Percentiles rank a stretch among this genome's conserved stretches.
phyloP scores from a whole-genome alignment of 805 yeast species.

The Sugiyamaella floridensis region DNA sequence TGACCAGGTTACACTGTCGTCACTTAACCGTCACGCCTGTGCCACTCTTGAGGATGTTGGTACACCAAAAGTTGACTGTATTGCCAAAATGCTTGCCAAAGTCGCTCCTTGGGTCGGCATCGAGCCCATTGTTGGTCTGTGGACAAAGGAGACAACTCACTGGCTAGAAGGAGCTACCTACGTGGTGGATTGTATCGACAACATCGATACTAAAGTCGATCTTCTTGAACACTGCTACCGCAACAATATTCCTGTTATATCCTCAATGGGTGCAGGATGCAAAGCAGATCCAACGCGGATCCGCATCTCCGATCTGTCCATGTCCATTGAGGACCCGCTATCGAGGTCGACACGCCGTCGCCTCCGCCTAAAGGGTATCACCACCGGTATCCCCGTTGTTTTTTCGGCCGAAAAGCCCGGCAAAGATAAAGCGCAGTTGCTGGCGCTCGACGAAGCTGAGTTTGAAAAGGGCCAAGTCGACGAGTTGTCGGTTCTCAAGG shows the following conservation, averaged over 20 bases:
- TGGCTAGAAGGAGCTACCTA: slow-evolving; percentile 57
- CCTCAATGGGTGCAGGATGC: slow-evolving; percentile 97
- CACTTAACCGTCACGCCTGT: slow-evolving; percentile 89
- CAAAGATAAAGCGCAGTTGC: slow-evolving; percentile 79
- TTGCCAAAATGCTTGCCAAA: slow-evolving; percentile 56
- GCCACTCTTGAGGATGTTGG: slow-evolving; percentile 93
- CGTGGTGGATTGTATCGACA: slow-evolving; percentile 93
- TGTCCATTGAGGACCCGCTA: slow-evolving; percentile 89
- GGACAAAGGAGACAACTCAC: slow-evolving; percentile 57
- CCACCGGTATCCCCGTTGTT: slow-evolving; percentile 72
- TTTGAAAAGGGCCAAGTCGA: slow-evolving; percentile 75
- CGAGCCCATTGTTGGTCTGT: slow-evolving; percentile 69
- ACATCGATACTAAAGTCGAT: slow-evolving; percentile 94
- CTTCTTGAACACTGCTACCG: slow-evolving; percentile 65
- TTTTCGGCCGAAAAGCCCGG: slow-evolving; percentile 96
- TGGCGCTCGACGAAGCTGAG: slow-evolving; percentile 82
- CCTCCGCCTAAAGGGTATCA: slow-evolving; percentile 71
- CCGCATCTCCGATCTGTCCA: slow-evolving; percentile 80
- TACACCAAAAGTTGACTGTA: slow-evolving; percentile 75
- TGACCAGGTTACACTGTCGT: slow-evolving; percentile 90
- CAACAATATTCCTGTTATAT: slow-evolving; percentile 57
- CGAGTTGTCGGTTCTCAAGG: slow-evolving; percentile 77
- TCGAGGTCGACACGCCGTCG: slow-evolving; percentile 82
- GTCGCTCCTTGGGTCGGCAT: slow-evolving; percentile 94
- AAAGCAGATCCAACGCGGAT: slow-evolving; percentile 92